Evolutionary conservation across 352 stramenopile species (phyloP).

Genomic region (Phytophthora pisi): DNA sequence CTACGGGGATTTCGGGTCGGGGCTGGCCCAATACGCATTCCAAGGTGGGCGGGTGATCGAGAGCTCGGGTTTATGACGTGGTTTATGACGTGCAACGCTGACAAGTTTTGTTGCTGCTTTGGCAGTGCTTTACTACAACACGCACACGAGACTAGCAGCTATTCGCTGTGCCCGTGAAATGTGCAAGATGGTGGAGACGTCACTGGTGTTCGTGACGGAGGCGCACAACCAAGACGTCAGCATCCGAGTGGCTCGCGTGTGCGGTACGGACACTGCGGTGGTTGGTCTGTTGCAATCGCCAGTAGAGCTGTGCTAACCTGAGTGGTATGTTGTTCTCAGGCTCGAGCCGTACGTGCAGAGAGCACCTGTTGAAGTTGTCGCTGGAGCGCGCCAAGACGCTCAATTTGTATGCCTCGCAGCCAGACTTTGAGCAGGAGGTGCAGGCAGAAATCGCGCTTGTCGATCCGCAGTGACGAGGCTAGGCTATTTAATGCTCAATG

Average conservation of each 20-base stretch:
- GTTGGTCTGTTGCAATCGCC: background rate
- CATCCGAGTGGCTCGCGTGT: constrained; percentile 68
- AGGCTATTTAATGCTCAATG: constrained; percentile 34
- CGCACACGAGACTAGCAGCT: constrained; percentile 54
- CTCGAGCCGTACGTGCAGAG: constrained; percentile 56
- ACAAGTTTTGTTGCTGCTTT: constrained; percentile 4
- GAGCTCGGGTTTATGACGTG: background rate
- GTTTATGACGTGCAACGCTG: background rate
- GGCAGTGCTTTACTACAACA: constrained; percentile 71
- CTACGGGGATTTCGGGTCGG: constrained; percentile 74
- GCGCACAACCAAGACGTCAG: constrained; percentile 63
- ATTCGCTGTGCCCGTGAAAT: constrained; percentile 73
- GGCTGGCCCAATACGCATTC: constrained; percentile 77
- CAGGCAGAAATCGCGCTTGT: constrained; percentile 58
- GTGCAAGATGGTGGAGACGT: constrained; percentile 77
- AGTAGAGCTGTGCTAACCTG: background rate
- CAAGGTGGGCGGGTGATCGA: constrained; percentile 49
- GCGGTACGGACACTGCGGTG: constrained; percentile 47
- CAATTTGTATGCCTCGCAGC: constrained; percentile 42
- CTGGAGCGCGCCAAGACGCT: constrained; percentile 52
- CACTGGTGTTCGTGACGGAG: constrained; percentile 74
- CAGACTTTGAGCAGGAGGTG: constrained; percentile 49
- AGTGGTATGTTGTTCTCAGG: constrained; percentile 31
- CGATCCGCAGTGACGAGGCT: constrained; percentile 45
- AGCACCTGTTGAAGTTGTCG: constrained; percentile 59